phyloP scores from a whole-genome alignment of 257 asterid genomes.

The Datura wrightii region DNA sequence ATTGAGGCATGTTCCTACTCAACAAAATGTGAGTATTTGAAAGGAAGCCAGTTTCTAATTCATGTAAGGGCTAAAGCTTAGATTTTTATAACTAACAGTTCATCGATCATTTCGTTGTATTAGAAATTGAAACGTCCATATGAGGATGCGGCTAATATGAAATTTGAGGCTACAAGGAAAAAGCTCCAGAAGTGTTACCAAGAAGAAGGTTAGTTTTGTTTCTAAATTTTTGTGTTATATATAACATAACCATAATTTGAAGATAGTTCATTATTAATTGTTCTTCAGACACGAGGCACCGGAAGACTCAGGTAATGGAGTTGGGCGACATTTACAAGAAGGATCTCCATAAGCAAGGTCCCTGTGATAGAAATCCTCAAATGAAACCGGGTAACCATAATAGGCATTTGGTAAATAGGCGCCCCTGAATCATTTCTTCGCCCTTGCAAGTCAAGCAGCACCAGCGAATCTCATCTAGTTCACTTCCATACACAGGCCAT shows the following conservation, averaged over 20 bases:
- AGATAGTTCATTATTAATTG: neutral
- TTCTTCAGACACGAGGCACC: conserved; percentile 69
- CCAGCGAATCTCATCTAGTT: neutral
- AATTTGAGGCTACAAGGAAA: conserved; percentile 78
- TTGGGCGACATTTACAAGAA: conserved; percentile 73
- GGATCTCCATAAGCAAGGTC: conserved; percentile 57
- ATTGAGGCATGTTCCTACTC: conserved; percentile 53
- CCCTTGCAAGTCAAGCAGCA: neutral
- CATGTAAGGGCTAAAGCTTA: neutral
- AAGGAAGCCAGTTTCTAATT: neutral
- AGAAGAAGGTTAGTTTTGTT: conserved; percentile 70
- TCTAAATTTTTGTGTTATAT: too few species aligned
- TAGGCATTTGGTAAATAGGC: conserved; percentile 55
- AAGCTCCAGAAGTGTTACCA: conserved; percentile 87
- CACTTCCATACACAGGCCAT: too few species aligned
- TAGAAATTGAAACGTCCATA: conserved; percentile 51
- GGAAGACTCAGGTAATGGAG: conserved; percentile 76
- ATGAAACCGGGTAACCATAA: conserved; percentile 61
- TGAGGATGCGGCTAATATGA: conserved; percentile 49
- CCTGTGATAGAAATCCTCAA: conserved; percentile 53
- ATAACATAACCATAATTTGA: too few species aligned
- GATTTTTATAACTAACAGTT: neutral
- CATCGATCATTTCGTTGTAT: neutral
- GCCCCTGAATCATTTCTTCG: conserved; percentile 45
- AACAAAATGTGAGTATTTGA: conserved; percentile 53